Conservation (phyloP, 257 asterid species). For the Solanum appendiculatum region DNA sequence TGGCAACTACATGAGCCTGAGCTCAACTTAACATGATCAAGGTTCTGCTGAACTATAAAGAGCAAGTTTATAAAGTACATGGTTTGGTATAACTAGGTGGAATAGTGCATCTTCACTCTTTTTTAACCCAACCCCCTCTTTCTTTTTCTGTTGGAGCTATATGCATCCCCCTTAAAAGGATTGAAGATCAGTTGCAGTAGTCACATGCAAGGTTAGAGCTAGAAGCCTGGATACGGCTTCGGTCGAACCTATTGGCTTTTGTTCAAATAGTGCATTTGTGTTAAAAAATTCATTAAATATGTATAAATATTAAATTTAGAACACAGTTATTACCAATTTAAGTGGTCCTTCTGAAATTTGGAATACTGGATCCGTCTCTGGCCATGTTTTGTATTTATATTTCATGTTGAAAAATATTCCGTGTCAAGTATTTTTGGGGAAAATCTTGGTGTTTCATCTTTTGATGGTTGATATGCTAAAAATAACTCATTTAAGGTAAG, state of each 20-base stretch:
- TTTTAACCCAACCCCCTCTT: background rate
- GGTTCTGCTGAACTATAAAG: background rate
- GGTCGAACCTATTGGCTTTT: background rate
- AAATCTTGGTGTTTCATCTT: background rate
- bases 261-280: background rate
- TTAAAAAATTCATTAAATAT: background rate
- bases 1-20: background rate
- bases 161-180: background rate
- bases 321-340: rapidly evolving
- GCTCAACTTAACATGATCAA: background rate
- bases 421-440: background rate
- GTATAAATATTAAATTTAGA: background rate
- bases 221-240: background rate
- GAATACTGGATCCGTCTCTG: background rate
- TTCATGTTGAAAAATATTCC: background rate
- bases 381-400: background rate
- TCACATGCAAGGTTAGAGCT: background rate
- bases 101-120: background rate
- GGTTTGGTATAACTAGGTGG: background rate
- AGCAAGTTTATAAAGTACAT: background rate
- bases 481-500: background rate
- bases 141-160: background rate
- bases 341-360: background rate
- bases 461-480: background rate
- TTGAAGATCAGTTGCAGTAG: background rate